These are phyloP conservation scores for Penicillium occitanis DNA, from an alignment of 2,329 filamentous ascomycete genomes.

Conservation along the genomic window DNA sequence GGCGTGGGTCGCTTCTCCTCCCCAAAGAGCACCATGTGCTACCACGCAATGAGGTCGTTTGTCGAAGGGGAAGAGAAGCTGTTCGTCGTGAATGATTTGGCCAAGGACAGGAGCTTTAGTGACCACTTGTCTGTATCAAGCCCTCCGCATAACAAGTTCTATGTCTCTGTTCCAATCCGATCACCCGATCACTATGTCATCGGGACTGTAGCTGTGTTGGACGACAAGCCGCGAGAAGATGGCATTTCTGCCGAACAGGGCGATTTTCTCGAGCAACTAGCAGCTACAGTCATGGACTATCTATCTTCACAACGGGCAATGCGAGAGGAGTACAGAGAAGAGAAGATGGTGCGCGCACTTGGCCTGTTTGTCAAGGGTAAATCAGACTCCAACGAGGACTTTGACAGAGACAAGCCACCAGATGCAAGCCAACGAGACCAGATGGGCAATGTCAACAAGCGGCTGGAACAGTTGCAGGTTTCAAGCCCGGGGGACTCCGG, in stretches of 20 bases:
- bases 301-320: conserved; percentile 55
- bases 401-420: background rate
- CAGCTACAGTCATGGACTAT: conserved; percentile 57
- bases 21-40: background rate
- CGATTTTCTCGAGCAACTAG: conserved; percentile 58
- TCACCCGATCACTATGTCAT: background rate
- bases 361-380: conserved; percentile 53
- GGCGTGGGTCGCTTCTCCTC: background rate
- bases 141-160: background rate
- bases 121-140: background rate
- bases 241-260: background rate
- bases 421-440: background rate
- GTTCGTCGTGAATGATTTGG: background rate
- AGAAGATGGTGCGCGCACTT: conserved; percentile 58
- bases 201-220: background rate
- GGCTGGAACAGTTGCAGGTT: background rate
- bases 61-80: conserved; percentile 40
- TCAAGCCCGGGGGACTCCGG: background rate
- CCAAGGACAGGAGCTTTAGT: background rate
- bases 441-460: background rate
- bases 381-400: conserved; percentile 27
- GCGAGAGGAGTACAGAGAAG: conserved; percentile 54
- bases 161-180: background rate
- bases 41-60: background rate
- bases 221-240: background rate